Conservation (phyloP, 2,329 filamentous ascomycete genomes). For the Lasiodiplodia sp. region DNA sequence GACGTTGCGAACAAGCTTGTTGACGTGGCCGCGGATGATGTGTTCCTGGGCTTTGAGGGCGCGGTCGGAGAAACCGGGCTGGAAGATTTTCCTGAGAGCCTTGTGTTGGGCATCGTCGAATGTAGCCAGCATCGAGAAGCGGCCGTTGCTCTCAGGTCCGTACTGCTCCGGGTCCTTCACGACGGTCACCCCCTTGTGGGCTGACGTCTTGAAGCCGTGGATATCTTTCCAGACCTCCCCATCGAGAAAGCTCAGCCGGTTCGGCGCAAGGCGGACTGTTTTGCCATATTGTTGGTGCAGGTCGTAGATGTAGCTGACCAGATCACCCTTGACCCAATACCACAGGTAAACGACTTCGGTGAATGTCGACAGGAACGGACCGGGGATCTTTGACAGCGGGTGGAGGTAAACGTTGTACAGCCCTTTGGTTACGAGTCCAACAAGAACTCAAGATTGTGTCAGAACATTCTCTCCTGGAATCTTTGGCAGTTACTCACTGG, state of each 20-base stretch:
- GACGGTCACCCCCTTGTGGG: constrained; percentile 34
- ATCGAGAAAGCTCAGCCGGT: constrained; percentile 48
- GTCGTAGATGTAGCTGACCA: constrained; percentile 37
- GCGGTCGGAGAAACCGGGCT: constrained; percentile 49
- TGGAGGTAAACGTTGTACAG: constrained; percentile 53
- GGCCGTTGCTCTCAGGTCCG: background rate
- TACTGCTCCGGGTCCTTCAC: constrained; percentile 39
- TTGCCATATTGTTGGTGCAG: constrained; percentile 52
- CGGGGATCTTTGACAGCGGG: constrained; percentile 51
- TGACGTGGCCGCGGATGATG: constrained; percentile 50
- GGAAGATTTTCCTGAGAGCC: constrained; percentile 47
- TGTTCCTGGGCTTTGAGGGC: constrained; percentile 39
- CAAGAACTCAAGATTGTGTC: background rate
- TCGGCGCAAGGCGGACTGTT: constrained; percentile 51
- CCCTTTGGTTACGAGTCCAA: background rate
- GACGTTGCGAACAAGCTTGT: constrained; percentile 48
- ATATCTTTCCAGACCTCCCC: constrained; percentile 54
- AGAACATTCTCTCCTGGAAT: too few relatives aligned
- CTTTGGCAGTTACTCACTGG: too few relatives aligned
- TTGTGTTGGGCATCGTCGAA: constrained; percentile 50
- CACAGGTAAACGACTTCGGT: constrained; percentile 43
- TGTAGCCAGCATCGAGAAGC: background rate
- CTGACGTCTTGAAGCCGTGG: constrained; percentile 33
- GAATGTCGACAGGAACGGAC: constrained; percentile 47
- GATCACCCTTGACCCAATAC: constrained; percentile 39